A percentile compares a stretch with the other conserved stretches of the same genome.
Conservation (phyloP, 805 yeast species). For the Zygoascus bituminiphila region DNA sequence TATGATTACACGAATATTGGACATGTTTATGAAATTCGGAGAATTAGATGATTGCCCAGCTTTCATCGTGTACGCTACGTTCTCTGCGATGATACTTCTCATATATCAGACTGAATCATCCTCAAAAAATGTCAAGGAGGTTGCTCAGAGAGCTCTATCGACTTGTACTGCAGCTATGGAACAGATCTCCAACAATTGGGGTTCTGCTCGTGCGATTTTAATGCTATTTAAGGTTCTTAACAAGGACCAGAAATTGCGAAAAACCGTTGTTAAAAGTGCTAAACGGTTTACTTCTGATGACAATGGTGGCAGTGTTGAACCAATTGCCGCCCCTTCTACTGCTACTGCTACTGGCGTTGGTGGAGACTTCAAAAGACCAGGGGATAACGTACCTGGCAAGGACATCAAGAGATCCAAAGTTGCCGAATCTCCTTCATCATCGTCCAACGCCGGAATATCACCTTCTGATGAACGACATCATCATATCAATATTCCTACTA, state of each 20-base stretch:
- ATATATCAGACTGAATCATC: slow-evolving; percentile 53
- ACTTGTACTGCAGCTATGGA: slow-evolving; percentile 31
- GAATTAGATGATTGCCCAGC: slow-evolving; percentile 49
- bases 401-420: no score
- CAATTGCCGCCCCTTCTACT: not conserved
- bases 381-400: not conserved
- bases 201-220: slow-evolving; percentile 44
- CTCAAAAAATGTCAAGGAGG: slow-evolving; percentile 29
- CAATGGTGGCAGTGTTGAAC: not conserved
- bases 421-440: no score
- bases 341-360: not conserved
- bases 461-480: not conserved
- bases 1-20: slow-evolving; percentile 57
- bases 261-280: slow-evolving; percentile 15
- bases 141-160: slow-evolving; percentile 31
- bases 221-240: slow-evolving; percentile 39
- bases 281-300: slow-evolving; percentile 3
- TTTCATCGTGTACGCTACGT: slow-evolving; percentile 48
- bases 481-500: not conserved
- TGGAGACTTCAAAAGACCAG: not conserved
- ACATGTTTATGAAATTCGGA: slow-evolving; percentile 42
- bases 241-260: slow-evolving; percentile 18
- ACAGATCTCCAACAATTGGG: slow-evolving; percentile 43
- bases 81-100: slow-evolving; percentile 61
- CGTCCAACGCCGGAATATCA: not conserved